Evolutionary conservation across 257 asterid species (phyloP).

Genomic region (Paraleonurus japonicus): DNA sequence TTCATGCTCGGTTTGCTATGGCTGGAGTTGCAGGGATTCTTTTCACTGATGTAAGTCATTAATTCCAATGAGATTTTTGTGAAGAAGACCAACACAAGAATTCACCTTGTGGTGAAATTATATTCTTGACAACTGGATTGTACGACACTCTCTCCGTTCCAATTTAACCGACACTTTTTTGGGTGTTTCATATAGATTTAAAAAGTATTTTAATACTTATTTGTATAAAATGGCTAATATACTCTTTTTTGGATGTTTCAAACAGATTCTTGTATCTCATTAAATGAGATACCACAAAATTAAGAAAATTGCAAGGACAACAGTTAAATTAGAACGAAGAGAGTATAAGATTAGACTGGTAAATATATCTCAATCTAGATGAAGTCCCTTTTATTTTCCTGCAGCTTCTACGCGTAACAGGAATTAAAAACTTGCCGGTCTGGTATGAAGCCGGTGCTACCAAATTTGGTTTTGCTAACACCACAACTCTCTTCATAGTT

Average conservation of each 20-base stretch:
- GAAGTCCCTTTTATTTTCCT: neutral
- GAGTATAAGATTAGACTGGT: neutral
- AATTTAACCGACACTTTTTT: too few relatives aligned
- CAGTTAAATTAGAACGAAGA: neutral
- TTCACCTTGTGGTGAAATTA: neutral
- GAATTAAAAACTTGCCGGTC: constrained; percentile 68
- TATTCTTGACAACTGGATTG: neutral
- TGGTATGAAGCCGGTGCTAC: constrained; percentile 97
- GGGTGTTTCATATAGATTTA: too few relatives aligned
- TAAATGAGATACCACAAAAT: too few relatives aligned
- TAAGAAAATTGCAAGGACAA: too few relatives aligned
- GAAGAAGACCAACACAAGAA: neutral
- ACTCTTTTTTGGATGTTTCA: too few relatives aligned
- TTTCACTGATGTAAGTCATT: constrained; percentile 57
- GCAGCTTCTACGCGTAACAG: constrained; percentile 77
- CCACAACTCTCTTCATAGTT: constrained; percentile 62
- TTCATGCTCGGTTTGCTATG: constrained; percentile 93
- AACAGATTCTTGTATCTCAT: too few relatives aligned
- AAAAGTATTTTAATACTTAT: neutral
- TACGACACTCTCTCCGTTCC: too few relatives aligned
- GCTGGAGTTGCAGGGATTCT: constrained; percentile 96
- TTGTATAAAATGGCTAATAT: too few relatives aligned
- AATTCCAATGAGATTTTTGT: neutral
- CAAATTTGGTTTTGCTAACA: constrained; percentile 67
- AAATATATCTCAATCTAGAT: neutral